Evolutionary conservation across 352 stramenopile genomes (phyloP).

Genomic region (Bremia lactucae): DNA sequence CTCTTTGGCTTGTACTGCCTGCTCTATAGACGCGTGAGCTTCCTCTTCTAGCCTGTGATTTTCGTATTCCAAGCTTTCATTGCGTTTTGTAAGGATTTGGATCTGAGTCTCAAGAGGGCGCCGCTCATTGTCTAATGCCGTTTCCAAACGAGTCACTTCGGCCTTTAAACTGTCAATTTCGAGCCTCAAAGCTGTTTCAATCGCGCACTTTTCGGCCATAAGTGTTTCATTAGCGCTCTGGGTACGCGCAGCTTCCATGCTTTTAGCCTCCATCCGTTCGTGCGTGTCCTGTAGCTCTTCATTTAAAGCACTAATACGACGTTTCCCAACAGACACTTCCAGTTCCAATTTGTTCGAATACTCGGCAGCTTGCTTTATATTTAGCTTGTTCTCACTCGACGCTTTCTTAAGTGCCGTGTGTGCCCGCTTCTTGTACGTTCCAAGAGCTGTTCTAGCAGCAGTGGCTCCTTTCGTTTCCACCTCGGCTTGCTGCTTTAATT

Average conservation of each 20-base stretch:
- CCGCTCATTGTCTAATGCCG: constrained; percentile 17
- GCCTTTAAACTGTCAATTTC: constrained; percentile 24
- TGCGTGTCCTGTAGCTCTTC: constrained; percentile 20
- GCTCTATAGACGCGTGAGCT: constrained; percentile 16
- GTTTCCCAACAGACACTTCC: constrained; percentile 29
- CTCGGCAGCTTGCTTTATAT: constrained; percentile 37
- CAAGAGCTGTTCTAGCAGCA: constrained; percentile 43
- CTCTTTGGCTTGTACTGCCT: constrained; percentile 44
- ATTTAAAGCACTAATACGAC: constrained; percentile 27
- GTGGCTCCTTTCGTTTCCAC: constrained; percentile 40
- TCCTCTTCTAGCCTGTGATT: constrained; percentile 28
- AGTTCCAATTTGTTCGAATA: constrained; percentile 35
- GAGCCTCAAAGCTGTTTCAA: constrained; percentile 14
- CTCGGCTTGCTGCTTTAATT: constrained; percentile 28
- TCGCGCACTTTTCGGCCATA: constrained; percentile 20
- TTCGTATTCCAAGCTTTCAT: constrained; percentile 23
- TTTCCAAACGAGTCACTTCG: constrained; percentile 24
- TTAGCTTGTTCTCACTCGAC: constrained; percentile 50
- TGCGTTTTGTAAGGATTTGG: constrained; percentile 20
- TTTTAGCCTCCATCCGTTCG: constrained; percentile 20
- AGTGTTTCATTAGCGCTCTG: constrained; percentile 15
- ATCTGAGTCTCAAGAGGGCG: constrained; percentile 27
- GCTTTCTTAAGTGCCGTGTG: constrained; percentile 71
- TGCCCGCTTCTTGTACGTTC: constrained; percentile 73
- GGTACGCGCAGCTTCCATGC: constrained; percentile 6